Base-by-base conservation (phyloP, 2,329 filamentous ascomycete species). In the Emmonsiellopsis sp. region DNA sequence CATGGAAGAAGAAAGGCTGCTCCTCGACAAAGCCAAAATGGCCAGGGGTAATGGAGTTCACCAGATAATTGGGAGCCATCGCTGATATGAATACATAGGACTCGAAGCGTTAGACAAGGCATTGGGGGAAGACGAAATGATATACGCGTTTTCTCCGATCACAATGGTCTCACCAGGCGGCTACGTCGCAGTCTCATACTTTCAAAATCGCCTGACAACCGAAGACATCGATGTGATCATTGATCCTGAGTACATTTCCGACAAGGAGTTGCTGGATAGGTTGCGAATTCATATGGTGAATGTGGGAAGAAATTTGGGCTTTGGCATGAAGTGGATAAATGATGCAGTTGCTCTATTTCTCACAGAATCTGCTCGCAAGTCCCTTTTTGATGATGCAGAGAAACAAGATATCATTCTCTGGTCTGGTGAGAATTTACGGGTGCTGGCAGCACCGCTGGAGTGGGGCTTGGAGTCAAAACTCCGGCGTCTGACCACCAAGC, bases 351-450 rank as follows among this genome's bases (percentile, higher is more conserved):
- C 45, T 6, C 34, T 55, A 37, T 56, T 54, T 5, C 14, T 56
- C 36, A 49, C 49, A 14, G 42, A 14, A 46, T 11, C n/a, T 11
- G 45, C 46, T 11, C 33, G 47, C 17, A 33, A 34, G 5, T 43
- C 33, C 13, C 34, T 58, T 10, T 53, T 56, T 14, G 17, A 42
- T 6, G 42, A 49, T 17, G 54, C 52, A 37, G 27, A 48, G 43
- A 53, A 53, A 17, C 52, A 58, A 40, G 49, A 55, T 21, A 54
- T 56, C 10, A 17, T 56, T 17, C 54, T 55, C 9, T 57, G 43
- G 45, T 14, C 34, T n/a, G 52, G 56, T 14, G 17, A 36, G 13
- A 34, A 53, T 39, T 32, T 56, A 21, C 32, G 27, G 14, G 45
- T 56, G 5, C 42, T 54, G 14, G 56, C 49, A 6, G 52, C 54